Base-by-base conservation (phyloP, 352 stramenopile species). In the Detonula confervacea region DNA sequence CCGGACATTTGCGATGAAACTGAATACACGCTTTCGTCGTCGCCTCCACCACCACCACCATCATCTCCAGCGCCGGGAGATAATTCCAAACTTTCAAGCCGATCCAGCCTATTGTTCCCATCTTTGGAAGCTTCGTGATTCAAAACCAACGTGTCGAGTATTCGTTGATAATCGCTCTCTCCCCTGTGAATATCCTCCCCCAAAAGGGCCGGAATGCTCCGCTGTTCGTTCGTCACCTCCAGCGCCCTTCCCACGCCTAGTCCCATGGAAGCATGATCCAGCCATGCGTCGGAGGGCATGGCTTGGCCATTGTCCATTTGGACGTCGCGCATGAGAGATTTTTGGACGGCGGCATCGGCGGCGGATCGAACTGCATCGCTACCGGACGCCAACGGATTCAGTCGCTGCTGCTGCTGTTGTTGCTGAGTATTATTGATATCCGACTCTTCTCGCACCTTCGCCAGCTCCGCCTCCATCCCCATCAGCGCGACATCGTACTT, bases 11-110 rank as follows among this genome's bases (percentile, higher is more conserved):
- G 54, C 9, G 75, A 83, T 14, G 51, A 61, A 16, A 59, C 33
- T 3, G 74, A 73, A 30, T 77, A 47, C 30, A 83, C 60, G 60
- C 66, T 83, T 54, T 83, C 75, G 55, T 83, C 75, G 42, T 78
- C 75, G 12, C 57, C 73, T n/a, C 44, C 35, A 2, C 56, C 59
- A 33, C 20, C 46, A 16, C 42, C 42, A 9, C 14, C 37, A 14
- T n/a, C n/a, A n/a, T n/a, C n/a, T n/a, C 4, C 33, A 27, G 30
- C 49, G 18, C 33, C 42, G 11, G 3, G n/a, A 16, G 42, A 27
- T 52, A 14, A 39, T 39, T 71, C 62, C 12, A 71, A 16, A 9
- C 22, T 20, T 16, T 49, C 46, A 49, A 49, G 46, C 16, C 55
- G 29, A 27, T 27, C 29, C 14, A 57, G 4, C 22, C 46, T 14